phyloP scores from a whole-genome alignment of 176 grass and related monocot genomes.

The Puccinellia tenuiflora region DNA sequence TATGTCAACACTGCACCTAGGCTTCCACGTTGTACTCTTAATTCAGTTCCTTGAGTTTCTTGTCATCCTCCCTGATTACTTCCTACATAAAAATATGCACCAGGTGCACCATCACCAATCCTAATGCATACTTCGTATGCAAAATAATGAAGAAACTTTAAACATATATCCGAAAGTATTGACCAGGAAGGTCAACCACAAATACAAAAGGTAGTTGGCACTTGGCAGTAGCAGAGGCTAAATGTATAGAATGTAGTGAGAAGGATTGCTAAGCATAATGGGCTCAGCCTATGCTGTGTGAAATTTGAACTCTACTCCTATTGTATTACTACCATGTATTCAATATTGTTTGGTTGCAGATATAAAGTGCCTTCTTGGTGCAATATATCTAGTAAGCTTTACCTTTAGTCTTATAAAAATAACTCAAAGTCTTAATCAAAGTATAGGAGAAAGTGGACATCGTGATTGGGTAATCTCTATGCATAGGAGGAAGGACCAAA shows the following conservation, averaged over 20 bases:
- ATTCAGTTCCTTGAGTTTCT: conserved; percentile 40
- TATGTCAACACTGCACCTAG: too few species aligned
- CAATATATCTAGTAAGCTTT: neutral
- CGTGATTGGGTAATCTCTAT: neutral
- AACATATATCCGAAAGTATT: neutral
- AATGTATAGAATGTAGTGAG: neutral
- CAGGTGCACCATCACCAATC: neutral
- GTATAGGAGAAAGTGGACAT: too few species aligned
- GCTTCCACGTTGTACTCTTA: conserved; percentile 29
- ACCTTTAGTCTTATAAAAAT: neutral
- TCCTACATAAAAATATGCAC: conserved; percentile 26
- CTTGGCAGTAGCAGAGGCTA: neutral
- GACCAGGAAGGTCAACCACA: neutral
- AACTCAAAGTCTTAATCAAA: neutral
- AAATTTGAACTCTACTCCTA: neutral
- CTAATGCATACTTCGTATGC: neutral
- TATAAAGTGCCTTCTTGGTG: neutral
- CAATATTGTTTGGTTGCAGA: neutral
- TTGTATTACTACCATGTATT: neutral
- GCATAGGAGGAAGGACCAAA: neutral
- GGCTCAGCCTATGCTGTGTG: neutral
- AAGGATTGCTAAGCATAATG: neutral
- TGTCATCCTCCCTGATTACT: conserved; percentile 48
- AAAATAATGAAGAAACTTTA: neutral
- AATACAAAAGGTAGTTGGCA: neutral